Conservation (phyloP, 2,329 filamentous ascomycete genomes). For the Venturia oleaginea region DNA sequence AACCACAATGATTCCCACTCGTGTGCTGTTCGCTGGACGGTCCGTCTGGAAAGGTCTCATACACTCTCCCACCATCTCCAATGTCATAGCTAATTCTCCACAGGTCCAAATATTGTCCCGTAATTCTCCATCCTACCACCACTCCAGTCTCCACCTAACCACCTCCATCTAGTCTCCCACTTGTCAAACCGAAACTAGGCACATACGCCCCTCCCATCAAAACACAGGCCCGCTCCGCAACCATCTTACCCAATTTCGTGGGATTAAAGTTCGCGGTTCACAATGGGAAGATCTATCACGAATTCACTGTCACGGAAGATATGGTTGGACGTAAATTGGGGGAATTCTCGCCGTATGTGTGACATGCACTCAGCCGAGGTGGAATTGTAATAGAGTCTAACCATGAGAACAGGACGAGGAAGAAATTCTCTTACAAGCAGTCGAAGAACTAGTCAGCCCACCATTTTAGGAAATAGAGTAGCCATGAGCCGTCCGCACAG, state of each 20-base stretch:
- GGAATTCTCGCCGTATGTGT: slow-evolving; percentile 76
- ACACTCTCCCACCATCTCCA: background rate
- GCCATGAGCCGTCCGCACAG: background rate
- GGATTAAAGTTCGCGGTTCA: slow-evolving; percentile 83
- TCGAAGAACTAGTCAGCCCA: slow-evolving; percentile 52
- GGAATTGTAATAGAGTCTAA: background rate
- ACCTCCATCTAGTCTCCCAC: slow-evolving; percentile 46
- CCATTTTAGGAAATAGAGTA: background rate
- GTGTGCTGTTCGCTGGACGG: slow-evolving; percentile 55
- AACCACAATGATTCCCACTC: slow-evolving; percentile 57
- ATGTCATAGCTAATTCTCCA: slow-evolving; percentile 20
- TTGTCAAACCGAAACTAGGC: slow-evolving; percentile 50
- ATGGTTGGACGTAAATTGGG: slow-evolving; percentile 96
- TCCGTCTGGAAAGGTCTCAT: slow-evolving; percentile 81
- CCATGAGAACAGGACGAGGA: slow-evolving; percentile 47
- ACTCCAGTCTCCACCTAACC: slow-evolving; percentile 29
- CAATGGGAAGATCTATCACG: slow-evolving; percentile 80
- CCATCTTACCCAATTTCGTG: slow-evolving; percentile 86
- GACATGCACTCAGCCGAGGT: background rate
- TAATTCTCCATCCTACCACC: slow-evolving; percentile 31
- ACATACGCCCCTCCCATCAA: slow-evolving; percentile 60
- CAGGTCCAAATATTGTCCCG: slow-evolving; percentile 63
- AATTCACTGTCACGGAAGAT: slow-evolving; percentile 79
- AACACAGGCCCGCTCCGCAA: slow-evolving; percentile 79
- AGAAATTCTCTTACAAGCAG: slow-evolving; percentile 58